Base-by-base conservation (phyloP, 768 basidiomycete genomes). In the Suillus placidus region DNA sequence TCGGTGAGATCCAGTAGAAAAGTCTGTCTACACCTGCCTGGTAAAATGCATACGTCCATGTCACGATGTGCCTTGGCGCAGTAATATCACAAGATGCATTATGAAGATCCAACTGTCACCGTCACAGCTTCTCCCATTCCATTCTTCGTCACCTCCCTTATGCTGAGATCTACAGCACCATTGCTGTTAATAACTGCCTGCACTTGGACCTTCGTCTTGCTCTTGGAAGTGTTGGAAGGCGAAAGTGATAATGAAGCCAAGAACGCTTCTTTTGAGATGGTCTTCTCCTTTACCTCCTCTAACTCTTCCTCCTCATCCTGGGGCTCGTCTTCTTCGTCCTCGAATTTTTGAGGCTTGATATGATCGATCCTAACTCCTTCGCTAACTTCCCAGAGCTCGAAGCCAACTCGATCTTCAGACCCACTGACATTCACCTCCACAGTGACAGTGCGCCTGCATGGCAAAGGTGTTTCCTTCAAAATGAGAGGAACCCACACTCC, bases 351-450 rank as follows among this genome's bases (percentile, higher is more conserved):
- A 3, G 80, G 80, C 60, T 79, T 80, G 30, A 85, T 78, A 71
- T 84, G 87, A 69, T 91, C 90, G 23, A 89, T 73, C 64, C 85
- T 84, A 66, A 92, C 81, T 2, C 83, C 83, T 71, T 93, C 92
- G 61, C 83, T 83, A 20, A 88, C 87, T 73, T 94, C 92, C 90
- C 91, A 92, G 34, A 94, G 78, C 75, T 94, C 93, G 61, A 89
- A 83, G 14, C 84, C 87, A 51, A 92, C 79, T 64, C 66, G 74
- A 16, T 62, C 61, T 16, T 60, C 69, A 72, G 79, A 49, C 70
- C 76, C 61, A 75, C 81, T 32, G 71, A 90, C 75, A 26, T 80
- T 82, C 32, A 88, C 86, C 42, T 88, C 87, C 67, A 93, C 82
- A 20, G 82, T 75, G 54, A 90, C 78, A 13, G 80, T 80, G 37